Evolutionary conservation across 2,329 filamentous ascomycete species (phyloP), one percentile per base, ranked within the genome.

Genomic region (Talaromyces verruculosus): DNA sequence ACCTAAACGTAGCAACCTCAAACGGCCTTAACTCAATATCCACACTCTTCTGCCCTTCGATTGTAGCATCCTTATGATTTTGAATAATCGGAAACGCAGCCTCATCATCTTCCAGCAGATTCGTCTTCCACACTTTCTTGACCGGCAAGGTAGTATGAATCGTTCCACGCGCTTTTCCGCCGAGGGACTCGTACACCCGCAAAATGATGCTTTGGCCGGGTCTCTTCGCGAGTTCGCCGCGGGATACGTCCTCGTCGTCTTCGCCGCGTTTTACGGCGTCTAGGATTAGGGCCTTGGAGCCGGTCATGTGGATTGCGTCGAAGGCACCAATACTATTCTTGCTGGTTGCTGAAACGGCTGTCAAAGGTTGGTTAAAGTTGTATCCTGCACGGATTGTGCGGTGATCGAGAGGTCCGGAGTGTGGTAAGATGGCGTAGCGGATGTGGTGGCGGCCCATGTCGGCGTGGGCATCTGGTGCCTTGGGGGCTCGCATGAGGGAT

Each of bases 241-340:
- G 72, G 2, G 79, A 80, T 8, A 83, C 85, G 70, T 93, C 91
- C 72, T 90, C 88, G 70, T 94, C 91, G 72, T 94, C 91, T 75
- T 94, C 91, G n/a, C 92, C 95, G 65, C 95, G 89, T 84, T 99
- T 99, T 77, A 99, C 85, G 0, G 89, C 90, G 75, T 99, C 95
- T 0, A 99, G 82, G 3, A 99, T 83, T 22, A 99, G 81, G 2
- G 90, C 89, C 10, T 83, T 76, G 53, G 84, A 83, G 55, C 89
- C 89, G 1, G 83, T 82, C n/a, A 97, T 79, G 67, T 85, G 85
- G 73, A 97, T 86, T 0, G 90, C 86, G 43, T 82, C 80, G 65
- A 82, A 78, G 2, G 77, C 61, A 13, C 66, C 7, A 68, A 65
- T 19, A 63, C 49, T 22, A 78, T 72, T 39, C 73, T 79, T 39